Evolutionary conservation across 192 early-diverging fungal species (phyloP).

Genomic region (Linderina pennispora): DNA sequence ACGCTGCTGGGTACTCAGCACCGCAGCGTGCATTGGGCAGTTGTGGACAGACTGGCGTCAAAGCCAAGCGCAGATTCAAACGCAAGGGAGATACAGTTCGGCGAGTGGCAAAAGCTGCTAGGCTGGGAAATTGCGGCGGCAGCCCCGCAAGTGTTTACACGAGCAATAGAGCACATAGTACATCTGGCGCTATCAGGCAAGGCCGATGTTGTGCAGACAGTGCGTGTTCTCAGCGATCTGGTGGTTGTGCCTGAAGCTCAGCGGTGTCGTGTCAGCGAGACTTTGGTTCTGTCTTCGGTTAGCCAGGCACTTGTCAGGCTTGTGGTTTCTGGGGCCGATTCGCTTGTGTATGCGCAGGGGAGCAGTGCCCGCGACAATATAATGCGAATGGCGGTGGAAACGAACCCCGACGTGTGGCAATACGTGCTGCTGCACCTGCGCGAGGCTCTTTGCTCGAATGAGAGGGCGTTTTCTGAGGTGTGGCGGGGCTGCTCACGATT

Average conservation of each 20-base stretch:
- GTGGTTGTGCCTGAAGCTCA: slow-evolving; percentile 5
- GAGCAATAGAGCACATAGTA: slow-evolving; percentile 1
- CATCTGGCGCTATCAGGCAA: slow-evolving; percentile 10
- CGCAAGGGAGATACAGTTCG: neutral
- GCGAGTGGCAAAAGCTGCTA: slow-evolving; percentile 19
- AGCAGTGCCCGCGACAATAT: slow-evolving; percentile 9
- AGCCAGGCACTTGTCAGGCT: slow-evolving; percentile 9
- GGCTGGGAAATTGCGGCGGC: slow-evolving; percentile 13
- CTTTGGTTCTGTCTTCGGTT: slow-evolving; percentile 1
- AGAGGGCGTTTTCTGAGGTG: neutral
- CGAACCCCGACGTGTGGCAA: slow-evolving; percentile 8
- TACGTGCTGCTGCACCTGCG: slow-evolving; percentile 5
- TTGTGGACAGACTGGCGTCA: slow-evolving; percentile 13
- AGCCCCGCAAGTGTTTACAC: slow-evolving; percentile 22
- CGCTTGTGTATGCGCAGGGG: neutral
- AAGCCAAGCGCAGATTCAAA: slow-evolving; percentile 3
- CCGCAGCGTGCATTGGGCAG: slow-evolving; percentile 31
- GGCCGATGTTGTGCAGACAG: slow-evolving; percentile 6
- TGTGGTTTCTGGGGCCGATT: slow-evolving; percentile 11
- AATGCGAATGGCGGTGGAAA: slow-evolving; percentile 14
- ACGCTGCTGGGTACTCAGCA: slow-evolving; percentile 20
- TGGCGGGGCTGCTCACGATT: slow-evolving; percentile 7
- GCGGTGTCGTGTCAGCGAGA: neutral
- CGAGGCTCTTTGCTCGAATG: neutral
- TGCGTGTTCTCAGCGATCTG: slow-evolving; percentile 8